Evolutionary conservation across 1,139 yeast species (phyloP).

Genomic region (Yamadazyma diddensiae): DNA sequence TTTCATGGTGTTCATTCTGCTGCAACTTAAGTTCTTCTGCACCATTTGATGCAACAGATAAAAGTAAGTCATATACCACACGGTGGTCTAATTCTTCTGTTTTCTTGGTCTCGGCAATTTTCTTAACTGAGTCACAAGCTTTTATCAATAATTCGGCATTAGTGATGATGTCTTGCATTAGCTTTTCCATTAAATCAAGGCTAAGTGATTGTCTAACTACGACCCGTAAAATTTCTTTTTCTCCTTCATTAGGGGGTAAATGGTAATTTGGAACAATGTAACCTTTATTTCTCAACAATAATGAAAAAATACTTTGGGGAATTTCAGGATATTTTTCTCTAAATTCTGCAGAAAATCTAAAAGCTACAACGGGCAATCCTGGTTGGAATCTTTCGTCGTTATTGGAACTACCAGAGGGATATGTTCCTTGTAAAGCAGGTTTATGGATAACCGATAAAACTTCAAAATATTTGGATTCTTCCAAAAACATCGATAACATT

Average conservation of each 20-base stretch:
- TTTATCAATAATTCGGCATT: conserved; percentile 53
- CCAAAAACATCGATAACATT: conserved; percentile 61
- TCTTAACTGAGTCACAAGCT: conserved; percentile 28
- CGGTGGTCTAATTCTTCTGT: conserved; percentile 19
- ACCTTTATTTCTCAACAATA: conserved; percentile 74
- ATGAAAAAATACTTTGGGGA: conserved; percentile 78
- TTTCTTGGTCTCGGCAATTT: conserved; percentile 16
- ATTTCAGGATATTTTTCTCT: conserved; percentile 65
- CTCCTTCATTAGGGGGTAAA: conserved; percentile 58
- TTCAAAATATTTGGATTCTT: conserved; percentile 63
- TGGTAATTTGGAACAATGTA: conserved; percentile 91
- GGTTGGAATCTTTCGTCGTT: conserved; percentile 51
- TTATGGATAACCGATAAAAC: conserved; percentile 79
- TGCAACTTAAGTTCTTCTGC: conserved; percentile 25
- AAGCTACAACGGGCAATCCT: conserved; percentile 90
- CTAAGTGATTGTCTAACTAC: conserved; percentile 76
- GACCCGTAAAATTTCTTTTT: conserved; percentile 73
- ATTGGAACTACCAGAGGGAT: conserved; percentile 10
- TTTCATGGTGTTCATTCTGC: conserved; percentile 20
- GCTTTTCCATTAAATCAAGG: conserved; percentile 67
- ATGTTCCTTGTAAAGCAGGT: conserved; percentile 23
- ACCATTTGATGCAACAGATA: conserved; percentile 40
- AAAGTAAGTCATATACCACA: conserved; percentile 31
- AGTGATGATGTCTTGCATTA: conserved; percentile 63
- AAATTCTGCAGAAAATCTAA: conserved; percentile 64